phyloP scores from a whole-genome alignment of 768 basidiomycete species.

The Suillus subaureus region DNA sequence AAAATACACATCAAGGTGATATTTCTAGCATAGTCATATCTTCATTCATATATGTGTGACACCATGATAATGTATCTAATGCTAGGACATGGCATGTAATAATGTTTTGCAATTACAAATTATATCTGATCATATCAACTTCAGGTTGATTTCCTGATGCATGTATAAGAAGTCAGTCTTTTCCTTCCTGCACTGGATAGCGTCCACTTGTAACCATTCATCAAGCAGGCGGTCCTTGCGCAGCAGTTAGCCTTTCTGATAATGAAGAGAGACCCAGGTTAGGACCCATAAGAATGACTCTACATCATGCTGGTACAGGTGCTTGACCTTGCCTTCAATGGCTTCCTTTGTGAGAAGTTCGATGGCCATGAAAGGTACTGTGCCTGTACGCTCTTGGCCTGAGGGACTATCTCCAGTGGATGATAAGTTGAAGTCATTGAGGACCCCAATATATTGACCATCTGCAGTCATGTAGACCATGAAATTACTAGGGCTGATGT shows the following conservation, averaged over 20 bases:
- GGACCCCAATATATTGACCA: neutral
- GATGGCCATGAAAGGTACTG: conserved; percentile 17
- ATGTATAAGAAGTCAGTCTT: no score
- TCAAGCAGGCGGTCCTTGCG: neutral
- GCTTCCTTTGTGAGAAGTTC: neutral
- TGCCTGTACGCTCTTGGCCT: conserved; percentile 14
- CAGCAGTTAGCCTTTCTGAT: neutral
- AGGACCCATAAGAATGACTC: conserved; percentile 8
- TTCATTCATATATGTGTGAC: no score
- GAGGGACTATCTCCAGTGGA: neutral
- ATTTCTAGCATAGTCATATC: no score
- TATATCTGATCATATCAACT: no score
- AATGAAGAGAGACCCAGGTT: neutral
- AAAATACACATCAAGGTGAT: no score
- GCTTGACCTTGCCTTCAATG: neutral
- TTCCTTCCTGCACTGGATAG: no score
- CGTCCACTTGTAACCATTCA: neutral
- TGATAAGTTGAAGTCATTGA: conserved; percentile 10
- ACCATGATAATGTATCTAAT: no score
- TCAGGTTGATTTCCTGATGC: no score
- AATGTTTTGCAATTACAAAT: no score
- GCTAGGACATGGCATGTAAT: no score
- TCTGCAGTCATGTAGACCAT: neutral
- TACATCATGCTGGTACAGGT: neutral
- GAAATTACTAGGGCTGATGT: neutral